These are phyloP conservation scores for Porogramme epimiltina DNA, from an alignment of 1,284 basidiomycete genomes.

Conservation along the genomic window DNA sequence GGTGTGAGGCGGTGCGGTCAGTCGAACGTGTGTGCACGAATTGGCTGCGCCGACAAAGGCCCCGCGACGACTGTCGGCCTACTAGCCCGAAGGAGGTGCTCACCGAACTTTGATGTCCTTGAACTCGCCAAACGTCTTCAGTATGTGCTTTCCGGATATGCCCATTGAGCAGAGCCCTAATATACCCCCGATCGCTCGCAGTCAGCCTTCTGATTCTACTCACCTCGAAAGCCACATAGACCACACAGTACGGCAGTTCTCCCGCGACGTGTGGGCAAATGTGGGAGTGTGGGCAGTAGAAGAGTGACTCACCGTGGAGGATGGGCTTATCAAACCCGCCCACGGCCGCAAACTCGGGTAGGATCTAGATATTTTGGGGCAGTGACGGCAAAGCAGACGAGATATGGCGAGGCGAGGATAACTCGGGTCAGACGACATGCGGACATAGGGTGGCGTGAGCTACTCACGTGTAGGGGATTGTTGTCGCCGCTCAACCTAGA, in stretches of 20 bases:
- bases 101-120: slow-evolving; percentile 96
- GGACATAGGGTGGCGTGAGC: not conserved
- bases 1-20: not conserved
- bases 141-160: slow-evolving; percentile 91
- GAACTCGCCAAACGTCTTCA: slow-evolving; percentile 85
- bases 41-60: not conserved
- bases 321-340: slow-evolving; percentile 96
- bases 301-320: slow-evolving; percentile 54
- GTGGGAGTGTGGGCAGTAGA: not conserved
- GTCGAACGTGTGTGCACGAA: no score
- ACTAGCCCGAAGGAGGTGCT: slow-evolving; percentile 33
- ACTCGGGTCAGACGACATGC: slow-evolving; percentile 3
- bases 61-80: no score
- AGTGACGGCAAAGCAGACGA: no score
- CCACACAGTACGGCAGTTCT: no score
- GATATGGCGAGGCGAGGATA: not conserved
- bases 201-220: no score
- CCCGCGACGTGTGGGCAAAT: no score
- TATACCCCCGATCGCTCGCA: not conserved
- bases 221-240: no score
- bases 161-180: slow-evolving; percentile 91
- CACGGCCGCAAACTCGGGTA: slow-evolving; percentile 90
- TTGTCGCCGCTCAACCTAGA: slow-evolving; percentile 82
- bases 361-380: slow-evolving; percentile 62
- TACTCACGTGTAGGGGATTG: slow-evolving; percentile 87